Evolutionary conservation across 2,329 filamentous ascomycete genomes (phyloP), one percentile per base, ranked within the genome.

Genomic region (Calonectria leucothoes): DNA sequence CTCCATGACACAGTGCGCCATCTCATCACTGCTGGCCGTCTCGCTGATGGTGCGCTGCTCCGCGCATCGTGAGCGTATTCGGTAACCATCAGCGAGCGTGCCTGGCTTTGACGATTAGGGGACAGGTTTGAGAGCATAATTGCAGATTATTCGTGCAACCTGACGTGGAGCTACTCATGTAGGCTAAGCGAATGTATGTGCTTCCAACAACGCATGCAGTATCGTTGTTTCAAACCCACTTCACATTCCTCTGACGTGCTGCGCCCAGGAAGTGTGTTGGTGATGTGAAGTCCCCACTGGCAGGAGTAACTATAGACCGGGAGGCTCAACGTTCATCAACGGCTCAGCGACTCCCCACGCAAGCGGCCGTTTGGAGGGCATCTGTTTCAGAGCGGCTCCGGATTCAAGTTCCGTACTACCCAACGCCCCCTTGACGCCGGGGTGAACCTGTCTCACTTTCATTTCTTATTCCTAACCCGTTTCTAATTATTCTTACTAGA

Each of bases 321-420:
- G 55, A 59, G 55, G 55, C 55, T 59, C 37, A 39, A 59, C 55
- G 55, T 59, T 37, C 48, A 52, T 35, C 42, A 48, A 70, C 69
- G n/a, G 42, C 42, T 23, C 45, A 66, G 64, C 48, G 55, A 61
- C 31, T 59, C 52, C 52, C 52, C 52, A 61, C 51, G 35, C 57
- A 68, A 70, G 33, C 35, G 51, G 65, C 74, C 55, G 68, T 76
- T 77, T 64, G 72, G 74, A 75, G 71, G 71, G 69, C 67, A 66
- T 74, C 49, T 37, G 78, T 80, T 80, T 80, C 77, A 80, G 70
- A 78, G 72, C 65, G 72, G 63, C 73, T 72, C 77, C 74, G 70
- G 74, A 76, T 66, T 63, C 57, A 69, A 71, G 61, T 72, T 71
- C 71, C 78, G 74, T 71, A 71, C 51, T 70, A 63, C 59, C 69